Evolutionary conservation across 2,329 filamentous ascomycete species (phyloP).

Genomic region (Phaeophleospora eucalypticola): DNA sequence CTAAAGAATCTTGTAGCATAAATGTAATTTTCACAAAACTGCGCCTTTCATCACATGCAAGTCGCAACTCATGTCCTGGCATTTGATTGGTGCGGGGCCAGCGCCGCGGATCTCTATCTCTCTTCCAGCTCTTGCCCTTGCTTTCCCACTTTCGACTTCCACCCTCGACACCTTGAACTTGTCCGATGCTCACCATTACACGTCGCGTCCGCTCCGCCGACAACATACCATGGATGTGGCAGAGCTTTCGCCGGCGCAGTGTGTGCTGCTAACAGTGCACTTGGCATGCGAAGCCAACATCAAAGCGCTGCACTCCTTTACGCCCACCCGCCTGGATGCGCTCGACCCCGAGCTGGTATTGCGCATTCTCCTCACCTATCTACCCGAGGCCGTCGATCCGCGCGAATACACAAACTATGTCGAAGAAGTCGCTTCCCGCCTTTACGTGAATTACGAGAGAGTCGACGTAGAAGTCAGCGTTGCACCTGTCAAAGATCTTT

Average conservation of each 20-base stretch:
- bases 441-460: slow-evolving; percentile 40
- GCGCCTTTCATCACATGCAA: not conserved
- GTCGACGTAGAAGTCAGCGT: slow-evolving; percentile 50
- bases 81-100: not conserved
- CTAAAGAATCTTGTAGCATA: slow-evolving; percentile 18
- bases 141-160: not conserved
- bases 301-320: slow-evolving; percentile 57
- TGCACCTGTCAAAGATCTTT: slow-evolving; percentile 54
- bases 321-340: slow-evolving; percentile 53
- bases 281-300: slow-evolving; percentile 64
- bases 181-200: not conserved
- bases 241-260: slow-evolving; percentile 60
- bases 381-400: slow-evolving; percentile 68
- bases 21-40: not conserved
- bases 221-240: slow-evolving; percentile 24
- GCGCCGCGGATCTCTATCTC: not conserved
- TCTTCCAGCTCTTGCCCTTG: not conserved
- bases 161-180: not conserved
- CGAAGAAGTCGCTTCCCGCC: slow-evolving; percentile 51
- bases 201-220: not conserved
- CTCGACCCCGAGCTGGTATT: slow-evolving; percentile 63
- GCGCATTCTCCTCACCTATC: slow-evolving; percentile 69
- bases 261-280: slow-evolving; percentile 68
- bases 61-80: no score
- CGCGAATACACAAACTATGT: slow-evolving; percentile 60